Evolutionary conservation across 495 filamentous ascomycete species (phyloP).

Genomic region (Xylaria scruposa): DNA sequence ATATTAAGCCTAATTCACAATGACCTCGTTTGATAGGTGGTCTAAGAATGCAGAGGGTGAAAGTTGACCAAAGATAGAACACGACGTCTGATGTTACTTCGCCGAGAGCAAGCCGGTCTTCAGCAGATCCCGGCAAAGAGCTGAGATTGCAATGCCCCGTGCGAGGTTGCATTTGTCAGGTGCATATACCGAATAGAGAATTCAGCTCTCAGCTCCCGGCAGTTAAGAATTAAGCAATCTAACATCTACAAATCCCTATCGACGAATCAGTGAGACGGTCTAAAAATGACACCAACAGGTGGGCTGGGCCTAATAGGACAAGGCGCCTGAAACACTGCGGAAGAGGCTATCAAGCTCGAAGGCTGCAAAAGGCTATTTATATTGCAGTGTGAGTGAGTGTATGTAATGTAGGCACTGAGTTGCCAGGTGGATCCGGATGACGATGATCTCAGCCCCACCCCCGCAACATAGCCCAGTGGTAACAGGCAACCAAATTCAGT

Average conservation of each 20-base stretch:
- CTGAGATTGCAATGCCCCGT: background rate
- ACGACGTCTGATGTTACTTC: background rate
- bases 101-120: background rate
- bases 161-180: background rate
- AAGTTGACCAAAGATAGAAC: background rate
- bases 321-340: background rate
- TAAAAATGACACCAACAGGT: background rate
- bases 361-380: background rate
- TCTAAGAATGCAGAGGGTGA: background rate
- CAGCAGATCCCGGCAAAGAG: background rate
- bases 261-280: constrained; percentile 4
- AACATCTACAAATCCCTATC: background rate
- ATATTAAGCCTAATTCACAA: constrained; percentile 2
- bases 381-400: too few species aligned
- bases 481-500: constrained; percentile 7
- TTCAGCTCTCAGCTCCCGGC: background rate
- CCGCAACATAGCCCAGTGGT: too few species aligned
- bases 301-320: background rate
- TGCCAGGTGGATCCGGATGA: background rate
- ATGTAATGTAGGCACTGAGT: too few species aligned
- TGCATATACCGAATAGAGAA: background rate
- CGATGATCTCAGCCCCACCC: constrained; percentile 3
- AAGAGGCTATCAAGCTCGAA: background rate
- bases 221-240: background rate
- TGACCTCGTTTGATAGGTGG: background rate